Evolutionary conservation across 164 flowering plant species (phyloP).

Genomic region (Buxus sempervirens): DNA sequence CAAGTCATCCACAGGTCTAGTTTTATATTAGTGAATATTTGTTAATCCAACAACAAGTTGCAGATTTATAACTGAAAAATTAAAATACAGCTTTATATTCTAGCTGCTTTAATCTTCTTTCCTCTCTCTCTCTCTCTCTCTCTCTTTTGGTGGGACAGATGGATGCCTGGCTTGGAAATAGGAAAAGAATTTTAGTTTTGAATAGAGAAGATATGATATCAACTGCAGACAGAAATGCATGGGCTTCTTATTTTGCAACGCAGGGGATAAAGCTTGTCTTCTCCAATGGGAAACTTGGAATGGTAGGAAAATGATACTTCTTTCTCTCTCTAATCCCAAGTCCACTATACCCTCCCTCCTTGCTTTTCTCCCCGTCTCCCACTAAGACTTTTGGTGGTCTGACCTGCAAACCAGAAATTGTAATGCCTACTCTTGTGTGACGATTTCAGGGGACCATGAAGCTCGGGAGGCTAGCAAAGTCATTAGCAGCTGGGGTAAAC

Average conservation of each 20-base stretch:
- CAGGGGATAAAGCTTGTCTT: slow-evolving; percentile 78
- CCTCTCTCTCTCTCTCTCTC: neutral
- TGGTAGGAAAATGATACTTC: slow-evolving; percentile 42
- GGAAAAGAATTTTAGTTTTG: slow-evolving; percentile 76
- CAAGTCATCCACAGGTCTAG: slow-evolving; percentile 80
- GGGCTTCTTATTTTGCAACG: slow-evolving; percentile 82
- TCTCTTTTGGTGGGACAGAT: slow-evolving; percentile 41
- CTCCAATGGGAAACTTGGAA: slow-evolving; percentile 90
- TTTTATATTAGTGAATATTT: neutral
- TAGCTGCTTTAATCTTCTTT: too few relatives aligned
- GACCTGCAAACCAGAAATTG: neutral
- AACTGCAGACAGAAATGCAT: slow-evolving; percentile 78
- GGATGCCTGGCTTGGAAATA: slow-evolving; percentile 89
- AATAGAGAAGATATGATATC: slow-evolving; percentile 99
- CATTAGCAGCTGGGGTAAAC: slow-evolving; percentile 76
- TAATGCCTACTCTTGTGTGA: slow-evolving; percentile 6
- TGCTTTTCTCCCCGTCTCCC: too few relatives aligned
- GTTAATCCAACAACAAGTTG: neutral
- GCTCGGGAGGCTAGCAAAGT: slow-evolving; percentile 72
- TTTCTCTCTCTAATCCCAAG: too few relatives aligned
- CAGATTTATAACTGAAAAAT: too few relatives aligned
- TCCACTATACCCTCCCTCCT: too few relatives aligned
- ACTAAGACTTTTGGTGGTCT: slow-evolving; percentile 5
- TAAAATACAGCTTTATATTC: too few relatives aligned
- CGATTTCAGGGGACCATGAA: slow-evolving; percentile 74